Base-by-base conservation (phyloP, 805 yeast genomes). In the Metschnikowia peoriensis region DNA sequence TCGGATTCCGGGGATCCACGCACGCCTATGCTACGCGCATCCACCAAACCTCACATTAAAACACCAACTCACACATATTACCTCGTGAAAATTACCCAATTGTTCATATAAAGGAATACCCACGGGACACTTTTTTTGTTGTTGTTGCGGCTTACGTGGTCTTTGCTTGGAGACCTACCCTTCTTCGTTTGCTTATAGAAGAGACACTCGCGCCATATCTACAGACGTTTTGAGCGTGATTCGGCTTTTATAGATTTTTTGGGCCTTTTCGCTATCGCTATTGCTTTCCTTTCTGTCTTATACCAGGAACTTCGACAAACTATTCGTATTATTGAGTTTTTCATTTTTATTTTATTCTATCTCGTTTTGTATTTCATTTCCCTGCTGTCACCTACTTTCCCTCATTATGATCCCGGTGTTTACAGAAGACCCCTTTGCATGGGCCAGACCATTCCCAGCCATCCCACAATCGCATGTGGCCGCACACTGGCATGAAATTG, bases 401-500 rank as follows among this genome's bases (percentile, higher is more conserved):
- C 4, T 22, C 6, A 28, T 6, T 41, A 48, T 51, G 44, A 43
- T 66, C 22, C 75, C 75, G 7, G 64, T 63, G 9, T 59, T 57
- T 47, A 52, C 55, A 16, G 60, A 68, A 4, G 86, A 81, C 64
- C 76, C 79, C 10, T 71, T 81, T 46, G 64, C 75, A 41, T 56
- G 67, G 56, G 71, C 66, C 52, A 64, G 77, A 35, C 84, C 85
- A 15, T 79, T 76, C 52, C 81, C 83, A 0, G 71, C 60, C 9
- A 54, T 65, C 0, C 76, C 88, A 1, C 58, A 65, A n/a, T 73
- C 69, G 54, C 63, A 72, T 53, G 73, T 77, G 44, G 57, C 68
- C 28, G 74, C 73, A n/a, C 93, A 88, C 65, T 77, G 84, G 77
- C 97, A 91, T 65, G 97, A 93, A 69, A 75, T 89, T 16, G 64